phyloP scores from a whole-genome alignment of 1,284 basidiomycete species.

The Puccinia polysora region DNA sequence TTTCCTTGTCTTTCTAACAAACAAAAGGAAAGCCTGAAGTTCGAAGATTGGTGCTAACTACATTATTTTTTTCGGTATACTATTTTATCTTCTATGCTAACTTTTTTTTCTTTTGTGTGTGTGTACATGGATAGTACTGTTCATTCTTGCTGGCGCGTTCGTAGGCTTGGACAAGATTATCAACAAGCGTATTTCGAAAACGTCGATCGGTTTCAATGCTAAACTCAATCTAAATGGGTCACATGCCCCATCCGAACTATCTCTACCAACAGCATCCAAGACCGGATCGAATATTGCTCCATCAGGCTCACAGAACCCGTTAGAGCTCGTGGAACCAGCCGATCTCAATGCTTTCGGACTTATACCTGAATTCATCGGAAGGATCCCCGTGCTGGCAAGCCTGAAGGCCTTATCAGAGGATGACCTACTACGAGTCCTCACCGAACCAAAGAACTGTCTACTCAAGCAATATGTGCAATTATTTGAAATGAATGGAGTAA shows the following conservation, averaged over 20 bases:
- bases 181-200: slow-evolving; percentile 71
- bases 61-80: too few relatives aligned
- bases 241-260: slow-evolving; percentile 66
- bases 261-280: slow-evolving; percentile 56
- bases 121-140: slow-evolving; percentile 59
- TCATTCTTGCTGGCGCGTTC: slow-evolving; percentile 87
- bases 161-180: slow-evolving; percentile 82
- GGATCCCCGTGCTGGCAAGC: slow-evolving; percentile 78
- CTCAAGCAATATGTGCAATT: slow-evolving; percentile 80
- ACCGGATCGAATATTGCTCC: not conserved
- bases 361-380: slow-evolving; percentile 90
- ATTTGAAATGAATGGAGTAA: slow-evolving; percentile 56
- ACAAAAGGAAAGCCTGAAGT: too few relatives aligned
- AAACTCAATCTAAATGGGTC: slow-evolving; percentile 59
- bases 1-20: too few relatives aligned
- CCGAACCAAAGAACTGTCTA: slow-evolving; percentile 82
- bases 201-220: slow-evolving; percentile 50
- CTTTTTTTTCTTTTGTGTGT: not conserved
- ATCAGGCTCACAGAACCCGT: slow-evolving; percentile 7
- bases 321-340: slow-evolving; percentile 47
- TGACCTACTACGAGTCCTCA: slow-evolving; percentile 82
- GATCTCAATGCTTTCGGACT: slow-evolving; percentile 85
- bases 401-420: slow-evolving; percentile 66
- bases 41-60: too few relatives aligned
- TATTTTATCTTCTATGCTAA: not conserved